Conservation (phyloP, 306 rosid species). For the Inga oerstediana region DNA sequence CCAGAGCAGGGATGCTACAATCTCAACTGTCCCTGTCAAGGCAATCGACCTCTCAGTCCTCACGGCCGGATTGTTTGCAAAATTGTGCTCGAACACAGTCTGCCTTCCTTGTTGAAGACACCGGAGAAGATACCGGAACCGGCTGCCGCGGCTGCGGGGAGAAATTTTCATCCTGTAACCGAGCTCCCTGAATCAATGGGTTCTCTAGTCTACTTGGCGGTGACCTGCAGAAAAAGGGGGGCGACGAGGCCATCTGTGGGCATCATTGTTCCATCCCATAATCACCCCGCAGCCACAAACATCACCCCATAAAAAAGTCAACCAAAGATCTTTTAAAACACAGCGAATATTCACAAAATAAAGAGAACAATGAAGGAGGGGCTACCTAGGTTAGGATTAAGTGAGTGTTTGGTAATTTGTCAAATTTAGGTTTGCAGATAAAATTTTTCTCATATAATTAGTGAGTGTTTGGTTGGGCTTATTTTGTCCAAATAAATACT, state of each 20-base stretch:
- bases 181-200: slow-evolving; percentile 89
- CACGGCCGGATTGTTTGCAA: slow-evolving; percentile 78
- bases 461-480: too few species aligned
- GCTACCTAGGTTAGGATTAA: slow-evolving; percentile 69
- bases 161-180: slow-evolving; percentile 79
- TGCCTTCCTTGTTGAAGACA: slow-evolving; percentile 68
- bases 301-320: not conserved
- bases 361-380: not conserved
- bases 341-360: not conserved
- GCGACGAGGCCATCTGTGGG: slow-evolving; percentile 66
- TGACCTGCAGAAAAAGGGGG: slow-evolving; percentile 90
- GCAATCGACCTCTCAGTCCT: slow-evolving; percentile 91
- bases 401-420: too few species aligned
- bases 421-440: too few species aligned
- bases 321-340: not conserved
- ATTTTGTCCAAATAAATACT: too few species aligned
- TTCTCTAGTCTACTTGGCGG: slow-evolving; percentile 98
- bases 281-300: slow-evolving; percentile 52
- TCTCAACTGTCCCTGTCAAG: slow-evolving; percentile 80
- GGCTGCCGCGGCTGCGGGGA: slow-evolving; percentile 37
- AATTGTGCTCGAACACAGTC: slow-evolving; percentile 69
- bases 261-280: slow-evolving; percentile 59
- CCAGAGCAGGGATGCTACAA: slow-evolving; percentile 88
- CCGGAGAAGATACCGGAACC: slow-evolving; percentile 53
- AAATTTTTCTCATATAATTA: too few species aligned